These are phyloP conservation scores for Nothophoma quercina DNA, from an alignment of 2,329 filamentous ascomycete species.

Conservation along the genomic window DNA sequence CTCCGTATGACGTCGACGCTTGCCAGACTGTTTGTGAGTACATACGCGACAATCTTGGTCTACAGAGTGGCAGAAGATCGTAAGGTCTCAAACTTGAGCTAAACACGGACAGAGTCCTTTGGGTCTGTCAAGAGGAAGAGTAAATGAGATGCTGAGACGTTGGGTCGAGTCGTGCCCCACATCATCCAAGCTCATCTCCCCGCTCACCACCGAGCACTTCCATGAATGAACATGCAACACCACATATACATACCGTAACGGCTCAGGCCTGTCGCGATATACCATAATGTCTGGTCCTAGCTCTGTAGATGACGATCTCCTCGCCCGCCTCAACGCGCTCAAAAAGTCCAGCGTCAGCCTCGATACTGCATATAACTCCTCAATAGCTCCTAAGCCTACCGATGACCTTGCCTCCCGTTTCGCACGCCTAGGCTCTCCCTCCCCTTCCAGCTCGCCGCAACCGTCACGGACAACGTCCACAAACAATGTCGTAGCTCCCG, in stretches of 20 bases:
- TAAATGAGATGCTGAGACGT: too few relatives aligned
- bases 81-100: too few relatives aligned
- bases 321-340: constrained; percentile 58
- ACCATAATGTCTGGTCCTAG: constrained; percentile 25
- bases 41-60: too few relatives aligned
- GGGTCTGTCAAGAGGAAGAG: too few relatives aligned
- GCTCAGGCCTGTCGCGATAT: not conserved
- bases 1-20: constrained; percentile 29
- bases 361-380: constrained; percentile 29
- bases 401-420: constrained; percentile 50
- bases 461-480: constrained; percentile 31
- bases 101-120: too few relatives aligned
- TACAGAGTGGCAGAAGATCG: too few relatives aligned
- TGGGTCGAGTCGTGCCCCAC: too few relatives aligned
- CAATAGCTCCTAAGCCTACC: constrained; percentile 29
- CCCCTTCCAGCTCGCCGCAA: constrained; percentile 38
- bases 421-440: constrained; percentile 43
- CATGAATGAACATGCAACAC: constrained; percentile 8
- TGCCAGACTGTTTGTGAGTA: too few relatives aligned
- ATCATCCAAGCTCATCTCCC: too few relatives aligned
- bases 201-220: constrained; percentile 5
- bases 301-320: constrained; percentile 51
- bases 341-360: constrained; percentile 54
- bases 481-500: constrained; percentile 32
- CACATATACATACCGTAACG: not conserved